Percentiles rank a stretch among this genome's conserved stretches.
These are phyloP conservation scores for Collybia sp. DNA, from an alignment of 768 basidiomycete species.

Conservation along the genomic window DNA sequence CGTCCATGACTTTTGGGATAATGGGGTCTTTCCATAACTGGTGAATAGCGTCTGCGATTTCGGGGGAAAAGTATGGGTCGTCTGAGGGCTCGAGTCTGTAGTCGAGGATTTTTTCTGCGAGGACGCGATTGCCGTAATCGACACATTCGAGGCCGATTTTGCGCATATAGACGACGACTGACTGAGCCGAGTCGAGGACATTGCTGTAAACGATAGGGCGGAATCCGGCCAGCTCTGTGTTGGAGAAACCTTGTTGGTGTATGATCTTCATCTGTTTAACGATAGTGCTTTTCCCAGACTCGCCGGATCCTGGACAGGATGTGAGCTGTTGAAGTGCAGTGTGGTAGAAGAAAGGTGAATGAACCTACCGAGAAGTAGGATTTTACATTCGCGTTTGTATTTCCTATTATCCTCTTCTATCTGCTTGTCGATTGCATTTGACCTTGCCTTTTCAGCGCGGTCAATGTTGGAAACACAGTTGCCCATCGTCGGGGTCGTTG, in stretches of 20 bases:
- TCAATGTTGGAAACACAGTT: conserved; percentile 62
- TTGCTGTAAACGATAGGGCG: conserved; percentile 74
- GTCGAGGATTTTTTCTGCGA: conserved; percentile 61
- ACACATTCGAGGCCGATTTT: conserved; percentile 72
- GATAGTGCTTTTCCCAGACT: conserved; percentile 93
- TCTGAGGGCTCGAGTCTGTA: conserved; percentile 45
- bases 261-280: conserved; percentile 97
- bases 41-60: conserved; percentile 64
- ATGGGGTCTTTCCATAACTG: conserved; percentile 70
- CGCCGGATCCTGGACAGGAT: conserved; percentile 92
- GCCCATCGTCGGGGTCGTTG: conserved; percentile 46
- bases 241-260: conserved; percentile 77
- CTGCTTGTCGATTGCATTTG: conserved; percentile 75
- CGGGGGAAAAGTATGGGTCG: conserved; percentile 43
- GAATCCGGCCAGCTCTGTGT: conserved; percentile 61
- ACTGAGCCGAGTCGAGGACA: conserved; percentile 79
- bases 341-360: neutral
- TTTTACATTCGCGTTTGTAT: conserved; percentile 89
- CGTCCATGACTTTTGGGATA: conserved; percentile 49
- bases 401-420: conserved; percentile 83
- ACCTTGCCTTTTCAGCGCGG: conserved; percentile 54
- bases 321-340: conserved; percentile 17
- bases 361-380: conserved; percentile 78
- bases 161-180: conserved; percentile 71
- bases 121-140: conserved; percentile 50